Conservation (phyloP, 495 filamentous ascomycete species). For the Penicillium soppii region DNA sequence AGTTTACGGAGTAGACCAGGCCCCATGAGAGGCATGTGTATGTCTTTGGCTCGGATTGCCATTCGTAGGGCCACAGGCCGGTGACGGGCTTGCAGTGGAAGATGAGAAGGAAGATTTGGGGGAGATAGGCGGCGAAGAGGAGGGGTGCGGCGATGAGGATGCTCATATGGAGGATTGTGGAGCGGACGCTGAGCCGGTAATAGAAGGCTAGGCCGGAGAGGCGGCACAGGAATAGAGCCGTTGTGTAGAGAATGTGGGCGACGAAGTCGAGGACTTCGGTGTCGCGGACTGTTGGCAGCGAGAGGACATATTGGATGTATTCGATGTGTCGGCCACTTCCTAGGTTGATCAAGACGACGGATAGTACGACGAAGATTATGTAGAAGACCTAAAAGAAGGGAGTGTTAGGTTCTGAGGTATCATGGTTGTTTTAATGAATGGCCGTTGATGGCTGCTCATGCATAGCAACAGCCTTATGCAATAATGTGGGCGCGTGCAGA, state of each 20-base stretch:
- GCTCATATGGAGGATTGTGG: slow-evolving; percentile 29
- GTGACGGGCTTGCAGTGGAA: slow-evolving; percentile 48
- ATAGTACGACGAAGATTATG: slow-evolving; percentile 37
- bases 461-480: not conserved
- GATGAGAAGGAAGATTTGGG: slow-evolving; percentile 44
- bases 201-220: slow-evolving; percentile 51
- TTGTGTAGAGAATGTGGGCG: slow-evolving; percentile 48
- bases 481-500: slow-evolving; percentile 6
- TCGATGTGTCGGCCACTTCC: slow-evolving; percentile 47
- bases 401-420: not conserved
- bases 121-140: slow-evolving; percentile 36
- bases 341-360: slow-evolving; percentile 40
- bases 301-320: slow-evolving; percentile 48
- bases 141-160: slow-evolving; percentile 34
- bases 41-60: slow-evolving; percentile 29
- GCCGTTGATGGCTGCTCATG: no score
- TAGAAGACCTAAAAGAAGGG: slow-evolving; percentile 22
- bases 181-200: slow-evolving; percentile 35
- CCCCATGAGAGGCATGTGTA: slow-evolving; percentile 45
- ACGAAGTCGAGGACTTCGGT: slow-evolving; percentile 46
- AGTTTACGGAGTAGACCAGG: slow-evolving; percentile 44
- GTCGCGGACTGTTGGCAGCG: slow-evolving; percentile 26
- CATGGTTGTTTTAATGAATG: not conserved
- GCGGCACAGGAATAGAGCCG: slow-evolving; percentile 43
- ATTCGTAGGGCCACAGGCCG: slow-evolving; percentile 45